Evolutionary conservation across 2,329 filamentous ascomycete species (phyloP).

Genomic region (Colletotrichum sp.): DNA sequence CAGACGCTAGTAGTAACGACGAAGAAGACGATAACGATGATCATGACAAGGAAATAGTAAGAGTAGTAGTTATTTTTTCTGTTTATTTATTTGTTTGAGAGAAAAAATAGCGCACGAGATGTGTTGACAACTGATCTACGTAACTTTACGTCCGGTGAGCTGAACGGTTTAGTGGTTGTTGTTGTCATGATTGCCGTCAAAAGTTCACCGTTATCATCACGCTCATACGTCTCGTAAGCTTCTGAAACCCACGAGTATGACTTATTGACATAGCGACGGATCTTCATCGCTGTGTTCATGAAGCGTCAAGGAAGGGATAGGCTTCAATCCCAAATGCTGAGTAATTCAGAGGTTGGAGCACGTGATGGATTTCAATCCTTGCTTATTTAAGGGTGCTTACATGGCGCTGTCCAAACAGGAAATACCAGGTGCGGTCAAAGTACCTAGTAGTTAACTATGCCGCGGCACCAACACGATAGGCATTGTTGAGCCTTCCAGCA

Average conservation of each 20-base stretch:
- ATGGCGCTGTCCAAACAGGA: not conserved
- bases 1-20: no score
- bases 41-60: no score
- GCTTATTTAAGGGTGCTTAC: not conserved
- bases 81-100: no score
- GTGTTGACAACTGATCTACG: no score
- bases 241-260: accelerated
- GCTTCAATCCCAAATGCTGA: not conserved
- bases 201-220: no score
- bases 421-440: not conserved
- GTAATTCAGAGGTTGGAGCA: not conserved
- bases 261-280: not conserved
- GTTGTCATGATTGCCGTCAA: no score
- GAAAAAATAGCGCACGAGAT: no score
- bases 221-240: not conserved
- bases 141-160: no score
- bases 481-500: not conserved
- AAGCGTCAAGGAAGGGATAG: not conserved
- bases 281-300: not conserved
- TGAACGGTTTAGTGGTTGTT: no score
- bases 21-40: no score
- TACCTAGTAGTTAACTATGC: not conserved
- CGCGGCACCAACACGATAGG: not conserved
- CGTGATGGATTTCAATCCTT: not conserved
- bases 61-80: no score